phyloP scores from a whole-genome alignment of 2,329 filamentous ascomycete genomes.

The Orbilia brochopaga region DNA sequence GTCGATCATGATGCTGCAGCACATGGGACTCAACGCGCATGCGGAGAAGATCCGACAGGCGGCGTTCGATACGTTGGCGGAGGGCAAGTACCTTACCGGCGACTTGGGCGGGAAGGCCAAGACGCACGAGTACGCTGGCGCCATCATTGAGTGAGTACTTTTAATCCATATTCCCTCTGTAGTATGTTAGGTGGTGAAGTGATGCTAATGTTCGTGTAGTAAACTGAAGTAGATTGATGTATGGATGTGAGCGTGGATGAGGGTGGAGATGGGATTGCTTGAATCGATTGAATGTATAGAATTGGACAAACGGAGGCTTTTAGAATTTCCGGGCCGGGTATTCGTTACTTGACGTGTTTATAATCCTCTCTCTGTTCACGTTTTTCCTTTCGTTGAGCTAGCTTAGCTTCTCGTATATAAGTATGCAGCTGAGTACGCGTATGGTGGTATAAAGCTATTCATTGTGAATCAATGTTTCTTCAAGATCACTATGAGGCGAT shows the following conservation, averaged over 20 bases:
- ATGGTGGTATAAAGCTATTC: slow-evolving; percentile 33
- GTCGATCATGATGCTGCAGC: slow-evolving; percentile 99
- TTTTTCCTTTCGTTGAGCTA: slow-evolving; percentile 5
- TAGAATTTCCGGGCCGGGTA: background rate
- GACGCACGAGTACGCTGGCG: slow-evolving; percentile 89
- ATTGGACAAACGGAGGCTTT: background rate
- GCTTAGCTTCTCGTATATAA: background rate
- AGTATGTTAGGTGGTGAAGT: background rate
- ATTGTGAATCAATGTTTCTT: slow-evolving; percentile 7
- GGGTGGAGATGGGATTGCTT: background rate
- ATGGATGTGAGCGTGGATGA: background rate
- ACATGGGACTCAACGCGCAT: slow-evolving; percentile 89
- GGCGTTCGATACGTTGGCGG: slow-evolving; percentile 90
- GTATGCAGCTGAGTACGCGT: no score
- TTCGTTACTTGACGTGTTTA: background rate
- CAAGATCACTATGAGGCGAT: no score
- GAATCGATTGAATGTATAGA: slow-evolving; percentile 3
- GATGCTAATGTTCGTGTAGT: slow-evolving; percentile 22
- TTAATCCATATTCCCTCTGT: no score
- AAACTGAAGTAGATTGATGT: slow-evolving; percentile 32
- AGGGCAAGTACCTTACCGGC: slow-evolving; percentile 94
- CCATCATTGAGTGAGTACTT: slow-evolving; percentile 75
- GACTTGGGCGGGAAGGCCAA: slow-evolving; percentile 96
- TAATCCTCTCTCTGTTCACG: background rate
- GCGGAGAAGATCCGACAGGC: slow-evolving; percentile 89